phyloP scores from a whole-genome alignment of 768 basidiomycete genomes.

The Lenzites betulinus region DNA sequence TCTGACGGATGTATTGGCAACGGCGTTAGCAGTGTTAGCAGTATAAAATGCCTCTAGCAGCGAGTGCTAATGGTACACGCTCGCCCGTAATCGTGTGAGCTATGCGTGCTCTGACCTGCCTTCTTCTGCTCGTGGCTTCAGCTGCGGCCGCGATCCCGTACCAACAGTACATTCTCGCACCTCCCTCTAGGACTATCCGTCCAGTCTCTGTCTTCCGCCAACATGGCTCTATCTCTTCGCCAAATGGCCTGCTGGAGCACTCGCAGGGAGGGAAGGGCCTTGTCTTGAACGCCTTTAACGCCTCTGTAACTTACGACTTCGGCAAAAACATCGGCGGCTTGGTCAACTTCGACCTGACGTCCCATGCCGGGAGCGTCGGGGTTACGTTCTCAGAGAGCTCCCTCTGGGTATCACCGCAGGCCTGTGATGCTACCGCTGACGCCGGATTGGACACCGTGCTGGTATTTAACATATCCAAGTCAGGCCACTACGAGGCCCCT shows the following conservation, averaged over 20 bases:
- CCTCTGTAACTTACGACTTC: conserved; percentile 20
- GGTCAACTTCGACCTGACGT: conserved; percentile 13
- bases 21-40: too few relatives aligned
- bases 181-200: conserved; percentile 14
- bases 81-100: neutral
- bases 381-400: conserved; percentile 21
- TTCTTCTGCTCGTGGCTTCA: neutral
- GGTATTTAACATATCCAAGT: conserved; percentile 10
- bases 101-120: neutral
- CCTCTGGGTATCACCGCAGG: conserved; percentile 14
- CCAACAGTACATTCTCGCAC: conserved; percentile 18
- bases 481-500: conserved; percentile 8
- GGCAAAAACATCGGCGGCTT: conserved; percentile 21
- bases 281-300: conserved; percentile 6
- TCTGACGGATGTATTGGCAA: neutral
- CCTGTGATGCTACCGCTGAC: conserved; percentile 14
- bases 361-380: conserved; percentile 9
- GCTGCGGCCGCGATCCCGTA: conserved; percentile 5
- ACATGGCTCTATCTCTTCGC: conserved; percentile 7
- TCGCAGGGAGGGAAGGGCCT: neutral
- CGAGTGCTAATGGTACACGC: too few relatives aligned
- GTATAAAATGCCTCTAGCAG: neutral
- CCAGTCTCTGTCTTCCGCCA: conserved; percentile 9
- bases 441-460: conserved; percentile 8
- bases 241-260: neutral